Percentiles rank a stretch among this genome's conserved stretches.
Evolutionary conservation across 225 moss, liverwort and hornwort genomes (phyloP).

Genomic region (Takakia lepidozioides): DNA sequence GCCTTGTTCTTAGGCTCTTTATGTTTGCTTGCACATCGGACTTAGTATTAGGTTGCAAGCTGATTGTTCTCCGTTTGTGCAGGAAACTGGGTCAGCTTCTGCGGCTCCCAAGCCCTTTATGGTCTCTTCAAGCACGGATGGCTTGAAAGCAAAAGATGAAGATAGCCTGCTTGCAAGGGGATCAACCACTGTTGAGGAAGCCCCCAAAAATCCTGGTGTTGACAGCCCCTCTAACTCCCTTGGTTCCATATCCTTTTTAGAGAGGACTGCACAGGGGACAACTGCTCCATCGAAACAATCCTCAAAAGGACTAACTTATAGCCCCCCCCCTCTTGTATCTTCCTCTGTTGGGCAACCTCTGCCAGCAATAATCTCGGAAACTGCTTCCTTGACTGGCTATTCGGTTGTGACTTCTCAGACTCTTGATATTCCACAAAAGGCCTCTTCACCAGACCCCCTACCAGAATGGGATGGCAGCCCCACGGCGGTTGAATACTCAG

Average conservation of each 20-base stretch:
- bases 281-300: slow-evolving; percentile 21
- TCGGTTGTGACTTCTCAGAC: slow-evolving; percentile 35
- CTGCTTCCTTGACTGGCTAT: slow-evolving; percentile 24
- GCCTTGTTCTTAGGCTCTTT: too few species aligned
- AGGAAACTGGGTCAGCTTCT: too few species aligned
- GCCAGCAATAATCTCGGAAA: slow-evolving; percentile 26
- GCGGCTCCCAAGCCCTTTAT: too few species aligned
- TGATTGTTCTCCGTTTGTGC: too few species aligned
- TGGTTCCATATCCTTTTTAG: slow-evolving; percentile 51
- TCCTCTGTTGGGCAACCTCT: slow-evolving; percentile 18
- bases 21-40: too few species aligned
- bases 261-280: slow-evolving; percentile 20
- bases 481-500: too few species aligned
- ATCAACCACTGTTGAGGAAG: slow-evolving; percentile 15
- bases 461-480: slow-evolving; percentile 28
- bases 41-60: too few species aligned
- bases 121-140: too few species aligned
- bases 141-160: too few species aligned
- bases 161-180: too few species aligned
- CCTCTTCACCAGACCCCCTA: slow-evolving; percentile 8
- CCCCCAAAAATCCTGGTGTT: slow-evolving; percentile 29
- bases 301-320: slow-evolving; percentile 15
- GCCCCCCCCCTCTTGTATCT: too few species aligned
- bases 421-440: slow-evolving; percentile 10
- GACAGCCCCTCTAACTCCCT: slow-evolving; percentile 47